A percentile compares a stretch with the other conserved stretches of the same genome.
These are phyloP conservation scores for Vaccinium corymbosum DNA, from an alignment of 148 eudicot genomes.

Conservation along the genomic window DNA sequence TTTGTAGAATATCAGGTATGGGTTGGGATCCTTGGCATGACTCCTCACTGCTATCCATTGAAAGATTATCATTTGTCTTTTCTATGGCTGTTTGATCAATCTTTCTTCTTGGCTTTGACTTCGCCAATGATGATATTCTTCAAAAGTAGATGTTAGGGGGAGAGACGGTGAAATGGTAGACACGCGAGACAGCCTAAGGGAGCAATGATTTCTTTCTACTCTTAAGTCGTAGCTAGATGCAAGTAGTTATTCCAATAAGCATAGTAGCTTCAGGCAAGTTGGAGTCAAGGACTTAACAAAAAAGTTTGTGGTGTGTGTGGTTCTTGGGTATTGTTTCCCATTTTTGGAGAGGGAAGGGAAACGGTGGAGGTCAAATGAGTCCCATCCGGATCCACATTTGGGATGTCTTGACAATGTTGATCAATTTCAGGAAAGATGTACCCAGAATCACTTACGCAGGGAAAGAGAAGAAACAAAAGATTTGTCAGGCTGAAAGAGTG, in stretches of 20 bases:
- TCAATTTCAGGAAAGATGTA: not conserved
- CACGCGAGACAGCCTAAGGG: not conserved
- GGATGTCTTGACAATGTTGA: not conserved
- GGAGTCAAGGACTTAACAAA: not conserved
- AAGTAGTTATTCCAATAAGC: not conserved
- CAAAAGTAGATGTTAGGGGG: not conserved
- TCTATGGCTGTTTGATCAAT: not conserved
- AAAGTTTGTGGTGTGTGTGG: not conserved
- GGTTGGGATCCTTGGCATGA: not conserved
- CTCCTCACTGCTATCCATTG: not conserved
- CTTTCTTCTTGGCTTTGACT: not conserved
- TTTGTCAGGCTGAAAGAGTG: not conserved
- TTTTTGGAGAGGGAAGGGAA: not conserved
- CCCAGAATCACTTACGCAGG: not conserved
- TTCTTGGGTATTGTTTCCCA: not conserved
- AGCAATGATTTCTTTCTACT: not conserved
- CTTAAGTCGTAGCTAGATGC: not conserved
- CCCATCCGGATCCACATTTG: not conserved
- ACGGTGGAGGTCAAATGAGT: not conserved
- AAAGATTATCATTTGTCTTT: not conserved
- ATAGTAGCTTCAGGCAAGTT: not conserved
- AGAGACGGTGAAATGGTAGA: too few species aligned
- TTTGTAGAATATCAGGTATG: not conserved
- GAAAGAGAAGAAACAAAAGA: not conserved
- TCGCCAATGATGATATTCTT: not conserved